Evolutionary conservation across 139 green algal genomes (phyloP), one percentile per base, ranked within the genome.

Genomic region (Tetradesmus obliquus): DNA sequence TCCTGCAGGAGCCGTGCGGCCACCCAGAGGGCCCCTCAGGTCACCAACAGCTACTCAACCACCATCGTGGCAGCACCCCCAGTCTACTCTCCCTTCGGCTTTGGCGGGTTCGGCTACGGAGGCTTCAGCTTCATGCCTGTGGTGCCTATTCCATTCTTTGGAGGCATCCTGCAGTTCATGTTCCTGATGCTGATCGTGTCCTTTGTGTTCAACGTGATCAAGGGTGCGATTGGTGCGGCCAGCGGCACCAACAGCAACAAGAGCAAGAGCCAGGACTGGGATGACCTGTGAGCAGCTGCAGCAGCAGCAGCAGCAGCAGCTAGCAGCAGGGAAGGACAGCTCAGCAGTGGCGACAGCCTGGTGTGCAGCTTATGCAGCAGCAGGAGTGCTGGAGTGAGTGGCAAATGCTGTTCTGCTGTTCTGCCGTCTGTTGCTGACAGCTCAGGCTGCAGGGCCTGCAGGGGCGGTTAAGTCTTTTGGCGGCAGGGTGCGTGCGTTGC

Each of bases 231-330:
- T 5, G 81, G 81, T 24, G 84, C 84, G 55, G 57, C 57, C 87
- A 91, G 87, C 87, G n/a, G 12, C 66, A 19, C 66, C n/a, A 24
- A 74, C 62, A 24, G 72, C 74, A 72, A 45, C 74, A 86, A 84
- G 74, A 82, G 15, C 57, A 91, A 91, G 87, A 91, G 74, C 74
- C 74, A 84, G 55, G 87, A 91, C 87, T 91, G 87, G 87, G 87
- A 91, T 82, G 74, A 91, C n/a, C 87, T 91, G 54, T 91, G n/a
- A 86, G 76, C 55, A 72, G 15, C 24, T 45, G 81, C 80, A 17
- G 9, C 4, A 24, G 32, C 81, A 45, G 17, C 53, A 24, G 19
- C 12, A 58, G 53, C 17, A 60, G 53, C 53, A n/a, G 81, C 54
- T 15, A 86, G 81, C 9, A 71, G 54, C 15, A 53, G 4, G 19